These are phyloP conservation scores for Bassia scoparia DNA, from an alignment of 148 eudicot species.

Conservation along the genomic window DNA sequence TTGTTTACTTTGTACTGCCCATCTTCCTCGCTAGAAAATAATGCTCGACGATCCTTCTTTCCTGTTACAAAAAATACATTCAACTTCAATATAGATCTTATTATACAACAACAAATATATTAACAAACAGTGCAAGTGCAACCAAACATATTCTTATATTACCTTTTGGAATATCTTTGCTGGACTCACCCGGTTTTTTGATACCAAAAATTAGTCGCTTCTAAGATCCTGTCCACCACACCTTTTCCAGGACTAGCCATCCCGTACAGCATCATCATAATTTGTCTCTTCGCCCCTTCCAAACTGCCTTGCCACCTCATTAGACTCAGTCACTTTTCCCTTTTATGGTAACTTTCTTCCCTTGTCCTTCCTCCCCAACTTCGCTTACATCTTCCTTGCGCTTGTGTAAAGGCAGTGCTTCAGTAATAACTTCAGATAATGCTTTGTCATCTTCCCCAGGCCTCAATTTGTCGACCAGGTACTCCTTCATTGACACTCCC, in stretches of 20 bases:
- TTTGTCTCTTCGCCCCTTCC: slow-evolving; percentile 32
- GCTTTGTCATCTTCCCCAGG: slow-evolving; percentile 67
- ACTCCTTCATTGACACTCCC: slow-evolving; percentile 52
- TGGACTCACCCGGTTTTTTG: slow-evolving; percentile 39
- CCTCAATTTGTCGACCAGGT: slow-evolving; percentile 53
- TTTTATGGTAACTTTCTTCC: slow-evolving; percentile 19
- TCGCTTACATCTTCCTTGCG: slow-evolving; percentile 20
- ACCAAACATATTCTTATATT: not conserved
- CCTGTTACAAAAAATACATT: not conserved
- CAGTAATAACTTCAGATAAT: slow-evolving; percentile 48
- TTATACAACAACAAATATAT: not conserved
- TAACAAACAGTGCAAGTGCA: too few species aligned
- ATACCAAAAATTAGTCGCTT: slow-evolving; percentile 46
- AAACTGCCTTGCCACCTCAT: slow-evolving; percentile 41
- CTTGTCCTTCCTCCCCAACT: not conserved
- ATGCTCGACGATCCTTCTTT: not conserved
- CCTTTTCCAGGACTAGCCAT: slow-evolving; percentile 30
- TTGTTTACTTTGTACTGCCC: not conserved
- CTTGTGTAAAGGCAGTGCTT: slow-evolving; percentile 28
- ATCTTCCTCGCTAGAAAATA: not conserved
- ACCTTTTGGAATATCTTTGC: slow-evolving; percentile 14
- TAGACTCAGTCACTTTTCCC: slow-evolving; percentile 60
- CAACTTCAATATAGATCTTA: not conserved
- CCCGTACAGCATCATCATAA: slow-evolving; percentile 19
- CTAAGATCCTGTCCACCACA: slow-evolving; percentile 46